Conservation (phyloP, 306 rosid genomes). For the Trifolium fragiferum region DNA sequence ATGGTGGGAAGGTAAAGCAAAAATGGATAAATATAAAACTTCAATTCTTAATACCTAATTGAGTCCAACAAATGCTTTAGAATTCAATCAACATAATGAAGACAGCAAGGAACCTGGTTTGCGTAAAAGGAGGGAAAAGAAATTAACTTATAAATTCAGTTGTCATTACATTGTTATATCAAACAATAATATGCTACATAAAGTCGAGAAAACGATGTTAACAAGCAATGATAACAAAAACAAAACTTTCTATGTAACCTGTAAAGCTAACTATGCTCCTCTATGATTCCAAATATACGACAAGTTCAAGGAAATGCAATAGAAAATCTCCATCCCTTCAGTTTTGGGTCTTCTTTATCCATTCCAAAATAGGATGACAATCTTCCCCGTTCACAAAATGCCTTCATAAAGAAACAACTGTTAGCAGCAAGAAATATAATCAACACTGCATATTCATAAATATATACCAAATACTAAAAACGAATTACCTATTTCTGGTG, state of each 20-base stretch:
- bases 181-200: not conserved
- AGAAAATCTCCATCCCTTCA: slow-evolving; percentile 33
- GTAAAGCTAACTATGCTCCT: slow-evolving; percentile 10
- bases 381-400: slow-evolving; percentile 72
- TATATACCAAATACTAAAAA: slow-evolving; percentile 40
- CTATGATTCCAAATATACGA: slow-evolving; percentile 23
- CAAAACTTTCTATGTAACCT: slow-evolving; percentile 38
- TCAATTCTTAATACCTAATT: not conserved
- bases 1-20: not conserved
- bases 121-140: not conserved
- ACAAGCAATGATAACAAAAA: slow-evolving; percentile 15
- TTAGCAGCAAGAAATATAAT: slow-evolving; percentile 26
- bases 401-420: slow-evolving; percentile 51
- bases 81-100: slow-evolving; percentile 3
- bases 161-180: slow-evolving; percentile 10
- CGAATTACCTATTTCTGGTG: slow-evolving; percentile 66
- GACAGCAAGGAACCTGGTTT: not conserved
- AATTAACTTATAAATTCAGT: slow-evolving; percentile 24
- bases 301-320: slow-evolving; percentile 36
- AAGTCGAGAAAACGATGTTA: not conserved
- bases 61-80: slow-evolving; percentile 14
- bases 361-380: slow-evolving; percentile 72
- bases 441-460: not conserved
- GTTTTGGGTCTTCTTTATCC: slow-evolving; percentile 64
- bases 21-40: not conserved